These are phyloP conservation scores for Zygosaccharomyces pseudorouxii DNA, from an alignment of 805 yeast species.

Conservation along the genomic window DNA sequence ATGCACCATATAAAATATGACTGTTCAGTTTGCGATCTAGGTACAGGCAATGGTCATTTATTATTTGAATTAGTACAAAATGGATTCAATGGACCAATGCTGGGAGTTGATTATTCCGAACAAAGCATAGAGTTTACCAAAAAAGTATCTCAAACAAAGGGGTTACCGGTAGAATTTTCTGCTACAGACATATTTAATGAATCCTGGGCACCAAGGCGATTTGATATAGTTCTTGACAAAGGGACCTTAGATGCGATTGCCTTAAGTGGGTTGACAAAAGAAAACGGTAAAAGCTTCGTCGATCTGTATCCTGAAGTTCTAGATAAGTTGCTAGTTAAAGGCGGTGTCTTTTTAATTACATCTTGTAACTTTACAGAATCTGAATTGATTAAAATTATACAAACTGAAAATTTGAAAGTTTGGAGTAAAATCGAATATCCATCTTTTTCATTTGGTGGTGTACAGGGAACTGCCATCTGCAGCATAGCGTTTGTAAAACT, in stretches of 20 bases:
- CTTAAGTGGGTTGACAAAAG: slow-evolving; percentile 55
- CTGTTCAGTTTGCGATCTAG: slow-evolving; percentile 65
- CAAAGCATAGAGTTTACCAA: slow-evolving; percentile 74
- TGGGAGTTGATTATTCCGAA: slow-evolving; percentile 85
- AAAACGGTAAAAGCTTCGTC: slow-evolving; percentile 43
- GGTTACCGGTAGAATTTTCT: slow-evolving; percentile 45
- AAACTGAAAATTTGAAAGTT: slow-evolving; percentile 43
- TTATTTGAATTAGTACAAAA: slow-evolving; percentile 65
- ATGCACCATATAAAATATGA: slow-evolving; percentile 31
- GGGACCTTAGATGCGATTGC: slow-evolving; percentile 98
- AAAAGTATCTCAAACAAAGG: slow-evolving; percentile 46
- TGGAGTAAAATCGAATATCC: slow-evolving; percentile 77
- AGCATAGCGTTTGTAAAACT: slow-evolving; percentile 67
- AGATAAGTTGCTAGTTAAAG: slow-evolving; percentile 47
- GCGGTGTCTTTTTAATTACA: slow-evolving; percentile 69
- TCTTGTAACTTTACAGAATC: slow-evolving; percentile 89
- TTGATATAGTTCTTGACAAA: slow-evolving; percentile 81
- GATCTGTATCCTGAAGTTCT: slow-evolving; percentile 63
- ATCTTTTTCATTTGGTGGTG: slow-evolving; percentile 83
- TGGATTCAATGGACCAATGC: slow-evolving; percentile 51
- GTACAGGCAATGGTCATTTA: slow-evolving; percentile 95
- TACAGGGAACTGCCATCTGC: slow-evolving; percentile 81
- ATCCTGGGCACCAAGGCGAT: slow-evolving; percentile 40
- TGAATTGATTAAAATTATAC: slow-evolving; percentile 58
- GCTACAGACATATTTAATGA: slow-evolving; percentile 64